A percentile compares a stretch with the other conserved stretches of the same genome.
phyloP scores from a whole-genome alignment of 768 basidiomycete species.

The Auricularia cornea region DNA sequence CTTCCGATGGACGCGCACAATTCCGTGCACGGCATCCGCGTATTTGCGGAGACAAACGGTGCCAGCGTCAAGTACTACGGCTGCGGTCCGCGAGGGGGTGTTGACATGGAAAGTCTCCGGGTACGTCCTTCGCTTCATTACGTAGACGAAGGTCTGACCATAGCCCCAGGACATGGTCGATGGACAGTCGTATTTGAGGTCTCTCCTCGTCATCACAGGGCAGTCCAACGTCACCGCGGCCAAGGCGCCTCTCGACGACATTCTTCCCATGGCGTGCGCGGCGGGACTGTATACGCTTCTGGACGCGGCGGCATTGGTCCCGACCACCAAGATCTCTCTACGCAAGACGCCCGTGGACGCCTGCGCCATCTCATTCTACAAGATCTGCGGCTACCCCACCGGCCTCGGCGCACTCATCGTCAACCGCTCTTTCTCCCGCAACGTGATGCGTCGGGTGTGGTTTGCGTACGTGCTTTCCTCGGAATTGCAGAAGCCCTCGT shows the following conservation, averaged over 20 bases:
- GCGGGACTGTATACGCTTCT: conserved; percentile 68
- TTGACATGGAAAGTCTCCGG: conserved; percentile 50
- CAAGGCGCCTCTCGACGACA: conserved; percentile 45
- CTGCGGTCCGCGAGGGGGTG: conserved; percentile 55
- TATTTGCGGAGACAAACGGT: conserved; percentile 52
- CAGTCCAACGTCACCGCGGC: conserved; percentile 78
- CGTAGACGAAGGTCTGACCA: too few species aligned
- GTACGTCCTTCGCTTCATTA: conserved; percentile 33
- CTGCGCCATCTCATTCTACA: conserved; percentile 79
- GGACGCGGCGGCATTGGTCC: conserved; percentile 74
- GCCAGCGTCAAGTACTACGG: conserved; percentile 57
- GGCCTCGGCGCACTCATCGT: conserved; percentile 75
- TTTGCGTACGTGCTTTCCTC: conserved; percentile 36
- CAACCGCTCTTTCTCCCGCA: conserved; percentile 55
- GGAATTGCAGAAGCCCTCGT: neutral
- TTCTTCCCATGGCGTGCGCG: conserved; percentile 56
- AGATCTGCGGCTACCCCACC: conserved; percentile 85
- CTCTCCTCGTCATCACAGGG: conserved; percentile 67
- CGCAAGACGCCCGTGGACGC: conserved; percentile 65
- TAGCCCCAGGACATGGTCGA: too few species aligned
- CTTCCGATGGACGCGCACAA: conserved; percentile 77
- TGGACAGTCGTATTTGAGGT: too few species aligned
- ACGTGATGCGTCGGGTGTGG: conserved; percentile 62
- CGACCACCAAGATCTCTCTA: conserved; percentile 61
- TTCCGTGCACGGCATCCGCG: conserved; percentile 73